A percentile compares a stretch with the other conserved stretches of the same genome.
phyloP scores from a whole-genome alignment of 805 yeast species.

The Candida xyloterini region DNA sequence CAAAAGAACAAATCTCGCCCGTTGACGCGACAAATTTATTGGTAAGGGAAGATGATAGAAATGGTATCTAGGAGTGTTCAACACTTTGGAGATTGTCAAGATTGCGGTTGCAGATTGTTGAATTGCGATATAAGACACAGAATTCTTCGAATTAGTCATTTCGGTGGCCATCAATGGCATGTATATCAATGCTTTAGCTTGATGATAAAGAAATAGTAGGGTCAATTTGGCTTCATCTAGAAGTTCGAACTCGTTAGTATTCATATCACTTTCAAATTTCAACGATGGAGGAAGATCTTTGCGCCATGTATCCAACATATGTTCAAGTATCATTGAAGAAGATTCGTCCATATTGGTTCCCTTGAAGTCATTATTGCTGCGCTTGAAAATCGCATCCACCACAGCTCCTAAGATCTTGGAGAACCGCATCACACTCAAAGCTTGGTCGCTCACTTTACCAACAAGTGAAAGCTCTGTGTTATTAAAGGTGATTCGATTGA shows the following conservation, averaged over 20 bases:
- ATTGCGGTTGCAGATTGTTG: constrained; percentile 70
- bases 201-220: constrained; percentile 56
- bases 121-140: constrained; percentile 60
- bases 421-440: constrained; percentile 64
- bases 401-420: constrained; percentile 72
- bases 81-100: constrained; percentile 44
- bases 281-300: constrained; percentile 60
- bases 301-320: constrained; percentile 76
- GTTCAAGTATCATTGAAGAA: constrained; percentile 44
- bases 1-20: constrained; percentile 58
- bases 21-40: constrained; percentile 57
- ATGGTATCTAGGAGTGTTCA: constrained; percentile 37
- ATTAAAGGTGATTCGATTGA: constrained; percentile 57
- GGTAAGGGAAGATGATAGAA: constrained; percentile 58
- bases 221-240: constrained; percentile 47
- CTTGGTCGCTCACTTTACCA: constrained; percentile 64
- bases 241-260: constrained; percentile 42
- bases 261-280: constrained; percentile 57
- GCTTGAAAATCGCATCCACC: constrained; percentile 65
- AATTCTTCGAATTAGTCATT: constrained; percentile 36
- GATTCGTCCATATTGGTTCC: constrained; percentile 31
- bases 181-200: constrained; percentile 61
- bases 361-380: constrained; percentile 41
- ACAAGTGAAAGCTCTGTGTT: constrained; percentile 58
- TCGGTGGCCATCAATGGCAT: constrained; percentile 57